Conservation (phyloP, 495 filamentous ascomycete species). For the Arthonia radiata region DNA sequence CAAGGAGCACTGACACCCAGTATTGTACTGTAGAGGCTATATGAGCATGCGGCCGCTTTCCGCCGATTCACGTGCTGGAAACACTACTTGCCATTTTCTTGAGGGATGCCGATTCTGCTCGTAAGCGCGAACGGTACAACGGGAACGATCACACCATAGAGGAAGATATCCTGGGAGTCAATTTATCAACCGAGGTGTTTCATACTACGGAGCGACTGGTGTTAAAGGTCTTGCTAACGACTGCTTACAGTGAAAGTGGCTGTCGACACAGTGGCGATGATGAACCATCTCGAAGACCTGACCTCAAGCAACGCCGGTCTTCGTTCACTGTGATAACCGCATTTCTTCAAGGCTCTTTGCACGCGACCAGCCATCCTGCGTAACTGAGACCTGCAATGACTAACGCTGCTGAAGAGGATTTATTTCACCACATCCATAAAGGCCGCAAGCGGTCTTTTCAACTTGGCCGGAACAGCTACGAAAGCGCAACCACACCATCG, state of each 20-base stretch:
- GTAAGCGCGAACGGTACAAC: slow-evolving; percentile 62
- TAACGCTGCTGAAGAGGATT: too few relatives aligned
- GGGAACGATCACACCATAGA: slow-evolving; percentile 61
- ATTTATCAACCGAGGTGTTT: slow-evolving; percentile 1
- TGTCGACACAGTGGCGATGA: slow-evolving; percentile 25
- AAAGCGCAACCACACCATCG: too few relatives aligned
- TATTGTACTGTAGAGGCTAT: slow-evolving; percentile 36
- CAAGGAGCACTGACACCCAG: slow-evolving; percentile 59
- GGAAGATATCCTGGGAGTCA: slow-evolving; percentile 38
- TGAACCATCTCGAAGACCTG: slow-evolving; percentile 21
- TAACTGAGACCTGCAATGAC: too few relatives aligned
- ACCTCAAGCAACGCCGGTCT: slow-evolving; percentile 13
- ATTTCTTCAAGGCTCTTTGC: too few relatives aligned
- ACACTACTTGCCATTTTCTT: slow-evolving; percentile 19
- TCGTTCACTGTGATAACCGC: too few relatives aligned
- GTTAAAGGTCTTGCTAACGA: too few relatives aligned
- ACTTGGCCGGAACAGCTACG: too few relatives aligned
- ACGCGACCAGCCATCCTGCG: too few relatives aligned
- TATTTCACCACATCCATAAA: too few relatives aligned
- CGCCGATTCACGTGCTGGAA: slow-evolving; percentile 1
- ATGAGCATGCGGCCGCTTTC: slow-evolving; percentile 3
- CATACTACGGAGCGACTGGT: too few relatives aligned
- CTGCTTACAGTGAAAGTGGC: slow-evolving; percentile 29
- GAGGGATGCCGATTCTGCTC: slow-evolving; percentile 28
- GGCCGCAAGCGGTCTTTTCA: too few relatives aligned